Evolutionary conservation across 768 basidiomycete species (phyloP), one percentile per base, ranked within the genome.

Genomic region (Steccherinum ochraceum): DNA sequence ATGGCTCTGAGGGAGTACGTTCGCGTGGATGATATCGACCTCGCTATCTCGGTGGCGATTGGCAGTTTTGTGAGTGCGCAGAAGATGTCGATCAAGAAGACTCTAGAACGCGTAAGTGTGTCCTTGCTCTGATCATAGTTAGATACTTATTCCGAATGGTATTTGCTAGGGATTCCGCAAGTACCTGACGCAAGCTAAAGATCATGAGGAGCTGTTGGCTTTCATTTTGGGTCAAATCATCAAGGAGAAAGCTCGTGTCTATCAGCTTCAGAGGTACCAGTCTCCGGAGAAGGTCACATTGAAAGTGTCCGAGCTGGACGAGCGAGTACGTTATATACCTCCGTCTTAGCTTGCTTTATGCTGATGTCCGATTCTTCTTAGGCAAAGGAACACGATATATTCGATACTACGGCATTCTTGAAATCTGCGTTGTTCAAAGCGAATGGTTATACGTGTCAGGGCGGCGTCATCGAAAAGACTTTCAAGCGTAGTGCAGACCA

Each of bases 71-170:
- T 99, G 52, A 94, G 70, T 58, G 89, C 96, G 23, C 96, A 99
- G 67, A 99, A 99, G 76, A 86, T 93, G 79, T 92, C 89, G 52
- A 95, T 98, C 73, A 97, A 97, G 78, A 96, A 93, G 73, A 94
- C 93, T 2, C 73, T 99, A 42, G 93, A 99, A 68, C 77, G 96
- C 61, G 95, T 95, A 59, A 58, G 84, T 76, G 16, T 12, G 5
- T 21, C 20, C 51, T 52, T 43, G 35, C 16, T 21, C 5, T 16
- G 26, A 47, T 39, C 19, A 45, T 16, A 10, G 16, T 18, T 24
- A 24, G 26, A 3, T 12, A 39, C n/a, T 7, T 5, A 10, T 23
- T 2, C 1, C 43, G 12, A 12, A 40, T 47, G 45, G 25, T 26
- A 4, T 24, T 10, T 52, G 2, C 23, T 40, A 96, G 92, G 84